Evolutionary conservation across 768 basidiomycete genomes (phyloP).

Genomic region (Phanerochaete carnosa): DNA sequence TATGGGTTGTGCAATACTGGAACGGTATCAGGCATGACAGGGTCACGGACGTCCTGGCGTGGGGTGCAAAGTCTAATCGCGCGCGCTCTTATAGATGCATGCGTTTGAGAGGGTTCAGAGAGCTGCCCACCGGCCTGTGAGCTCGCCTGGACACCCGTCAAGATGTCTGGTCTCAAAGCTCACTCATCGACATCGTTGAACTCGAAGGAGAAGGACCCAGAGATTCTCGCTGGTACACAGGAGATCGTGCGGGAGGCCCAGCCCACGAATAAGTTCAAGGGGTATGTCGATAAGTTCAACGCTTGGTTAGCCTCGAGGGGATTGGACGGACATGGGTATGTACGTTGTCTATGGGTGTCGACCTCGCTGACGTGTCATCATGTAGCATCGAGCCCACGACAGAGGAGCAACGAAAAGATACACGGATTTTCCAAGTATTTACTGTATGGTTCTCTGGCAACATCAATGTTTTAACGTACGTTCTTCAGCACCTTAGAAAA

Average conservation of each 20-base stretch:
- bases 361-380: background rate
- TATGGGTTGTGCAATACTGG: background rate
- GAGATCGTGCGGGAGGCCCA: background rate
- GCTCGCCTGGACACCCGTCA: background rate
- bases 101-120: too few relatives aligned
- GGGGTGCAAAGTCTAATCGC: background rate
- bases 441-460: slow-evolving; percentile 72
- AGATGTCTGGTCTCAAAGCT: background rate
- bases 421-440: slow-evolving; percentile 60
- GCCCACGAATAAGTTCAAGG: background rate
- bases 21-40: background rate
- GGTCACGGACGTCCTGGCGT: background rate
- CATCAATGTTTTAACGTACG: slow-evolving; percentile 58
- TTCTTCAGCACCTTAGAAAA: background rate
- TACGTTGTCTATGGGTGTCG: background rate
- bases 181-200: background rate
- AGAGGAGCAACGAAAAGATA: slow-evolving; percentile 47
- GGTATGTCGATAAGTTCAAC: slow-evolving; percentile 8
- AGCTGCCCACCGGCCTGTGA: too few relatives aligned
- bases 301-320: slow-evolving; percentile 18
- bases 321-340: slow-evolving; percentile 23
- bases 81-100: background rate
- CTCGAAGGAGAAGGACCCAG: background rate
- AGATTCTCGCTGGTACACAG: background rate
- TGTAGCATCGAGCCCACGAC: slow-evolving; percentile 54